phyloP scores from a whole-genome alignment of 2,329 filamentous ascomycete species.

The Elsinoe australis region DNA sequence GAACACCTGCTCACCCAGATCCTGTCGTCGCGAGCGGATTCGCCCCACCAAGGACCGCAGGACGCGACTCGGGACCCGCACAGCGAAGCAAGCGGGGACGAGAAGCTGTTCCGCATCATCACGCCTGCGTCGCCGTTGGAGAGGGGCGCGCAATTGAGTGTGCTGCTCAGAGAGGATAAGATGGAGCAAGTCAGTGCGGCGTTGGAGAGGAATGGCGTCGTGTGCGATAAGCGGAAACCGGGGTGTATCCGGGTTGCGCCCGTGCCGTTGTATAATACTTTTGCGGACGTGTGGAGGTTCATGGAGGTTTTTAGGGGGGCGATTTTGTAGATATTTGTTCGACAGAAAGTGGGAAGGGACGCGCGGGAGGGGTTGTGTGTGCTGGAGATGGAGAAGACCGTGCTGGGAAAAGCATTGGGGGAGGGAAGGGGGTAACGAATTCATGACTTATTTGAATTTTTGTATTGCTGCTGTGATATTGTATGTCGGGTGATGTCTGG shows the following conservation, averaged over 20 bases:
- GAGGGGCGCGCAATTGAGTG: slow-evolving; percentile 71
- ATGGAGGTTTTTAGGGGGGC: slow-evolving; percentile 47
- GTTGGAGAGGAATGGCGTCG: slow-evolving; percentile 60
- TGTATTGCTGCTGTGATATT: too few relatives aligned
- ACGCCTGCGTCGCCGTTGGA: slow-evolving; percentile 62
- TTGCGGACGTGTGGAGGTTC: slow-evolving; percentile 63
- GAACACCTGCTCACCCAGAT: slow-evolving; percentile 46
- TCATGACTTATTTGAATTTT: too few relatives aligned
- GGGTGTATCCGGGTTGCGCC: slow-evolving; percentile 79
- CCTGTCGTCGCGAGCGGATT: slow-evolving; percentile 23
- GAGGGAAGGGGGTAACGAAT: too few relatives aligned
- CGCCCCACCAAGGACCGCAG: neutral
- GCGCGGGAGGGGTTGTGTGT: too few relatives aligned
- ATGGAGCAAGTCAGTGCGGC: slow-evolving; percentile 59
- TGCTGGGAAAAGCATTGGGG: too few relatives aligned
- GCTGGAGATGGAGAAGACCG: too few relatives aligned
- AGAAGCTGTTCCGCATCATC: slow-evolving; percentile 44
- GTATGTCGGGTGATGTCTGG: too few relatives aligned
- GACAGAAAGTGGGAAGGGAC: too few relatives aligned
- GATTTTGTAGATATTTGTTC: slow-evolving; percentile 28
- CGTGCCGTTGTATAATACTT: slow-evolving; percentile 75
- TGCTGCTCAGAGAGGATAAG: slow-evolving; percentile 59
- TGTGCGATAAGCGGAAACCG: slow-evolving; percentile 77
- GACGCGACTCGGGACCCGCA: too few relatives aligned
- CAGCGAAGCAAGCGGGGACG: slow-evolving; percentile 23